Evolutionary conservation across 2,329 filamentous ascomycete genomes (phyloP).

Genomic region (Cercospora nicotianae): DNA sequence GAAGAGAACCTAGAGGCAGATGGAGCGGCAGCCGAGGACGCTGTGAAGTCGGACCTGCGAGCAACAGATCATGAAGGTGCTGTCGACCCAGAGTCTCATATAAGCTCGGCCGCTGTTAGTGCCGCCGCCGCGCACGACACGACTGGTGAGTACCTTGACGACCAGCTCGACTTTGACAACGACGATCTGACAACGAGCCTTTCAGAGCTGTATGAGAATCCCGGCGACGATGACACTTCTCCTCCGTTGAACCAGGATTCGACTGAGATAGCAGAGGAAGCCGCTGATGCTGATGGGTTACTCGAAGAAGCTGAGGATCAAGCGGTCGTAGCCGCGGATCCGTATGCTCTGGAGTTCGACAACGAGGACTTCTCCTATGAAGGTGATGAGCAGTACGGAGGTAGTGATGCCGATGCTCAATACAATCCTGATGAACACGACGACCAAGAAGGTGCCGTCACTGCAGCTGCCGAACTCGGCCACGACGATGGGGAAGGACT

Average conservation of each 20-base stretch:
- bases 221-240: constrained; percentile 26
- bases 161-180: constrained; percentile 31
- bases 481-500: constrained; percentile 14
- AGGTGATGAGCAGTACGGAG: constrained; percentile 15
- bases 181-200: constrained; percentile 28
- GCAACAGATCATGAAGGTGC: constrained; percentile 11
- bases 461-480: constrained; percentile 19
- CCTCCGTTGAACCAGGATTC: constrained; percentile 18
- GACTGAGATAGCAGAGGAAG: constrained; percentile 9
- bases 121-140: constrained; percentile 25
- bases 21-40: constrained; percentile 5
- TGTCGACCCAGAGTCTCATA: constrained; percentile 24
- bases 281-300: constrained; percentile 9
- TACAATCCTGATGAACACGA: constrained; percentile 15
- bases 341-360: constrained; percentile 8
- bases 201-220: constrained; percentile 27
- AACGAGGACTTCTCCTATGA: constrained; percentile 21
- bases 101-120: constrained; percentile 31
- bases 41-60: constrained; percentile 10
- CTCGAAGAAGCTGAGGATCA: constrained; percentile 6
- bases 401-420: constrained; percentile 13
- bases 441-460: constrained; percentile 9
- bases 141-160: constrained; percentile 34
- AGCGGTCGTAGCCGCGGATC: not conserved
- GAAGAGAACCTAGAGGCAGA: constrained; percentile 15